Percentiles rank a stretch among this genome's conserved stretches.
These are phyloP conservation scores for Phellinidium pouzarii DNA, from an alignment of 1,284 basidiomycete species.

Conservation along the genomic window DNA sequence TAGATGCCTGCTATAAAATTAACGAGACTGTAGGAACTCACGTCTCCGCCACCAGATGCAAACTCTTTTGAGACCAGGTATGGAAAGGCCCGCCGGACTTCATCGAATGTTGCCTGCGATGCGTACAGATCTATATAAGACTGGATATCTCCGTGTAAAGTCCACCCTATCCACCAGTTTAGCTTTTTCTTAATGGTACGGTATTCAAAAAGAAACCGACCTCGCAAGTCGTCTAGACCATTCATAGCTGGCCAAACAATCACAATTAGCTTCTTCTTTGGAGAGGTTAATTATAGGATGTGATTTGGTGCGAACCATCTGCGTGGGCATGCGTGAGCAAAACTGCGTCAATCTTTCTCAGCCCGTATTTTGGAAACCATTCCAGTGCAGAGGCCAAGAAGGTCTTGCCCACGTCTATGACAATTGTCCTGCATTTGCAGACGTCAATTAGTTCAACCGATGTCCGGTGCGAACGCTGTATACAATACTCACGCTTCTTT, in stretches of 20 bases:
- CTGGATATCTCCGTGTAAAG: constrained; percentile 60
- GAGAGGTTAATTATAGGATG: background rate
- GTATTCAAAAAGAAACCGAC: constrained; percentile 30
- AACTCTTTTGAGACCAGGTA: constrained; percentile 71
- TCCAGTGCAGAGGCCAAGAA: constrained; percentile 71
- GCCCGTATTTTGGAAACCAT: constrained; percentile 71
- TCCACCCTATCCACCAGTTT: constrained; percentile 53
- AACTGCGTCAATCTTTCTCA: constrained; percentile 71
- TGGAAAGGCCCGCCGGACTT: constrained; percentile 65
- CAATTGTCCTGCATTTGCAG: constrained; percentile 45
- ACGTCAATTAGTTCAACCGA: background rate
- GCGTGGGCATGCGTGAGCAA: constrained; percentile 77
- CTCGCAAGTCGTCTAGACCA: constrained; percentile 75
- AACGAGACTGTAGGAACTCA: constrained; percentile 28
- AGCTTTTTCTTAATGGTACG: constrained; percentile 7
- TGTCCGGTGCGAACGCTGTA: background rate
- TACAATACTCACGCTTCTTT: constrained; percentile 41
- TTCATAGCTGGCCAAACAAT: constrained; percentile 55
- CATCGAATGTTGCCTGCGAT: constrained; percentile 55
- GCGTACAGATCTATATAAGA: constrained; percentile 67
- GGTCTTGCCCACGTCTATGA: constrained; percentile 78
- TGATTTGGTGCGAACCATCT: constrained; percentile 44
- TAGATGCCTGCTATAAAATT: constrained; percentile 6
- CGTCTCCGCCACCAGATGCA: constrained; percentile 74
- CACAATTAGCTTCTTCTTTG: constrained; percentile 3